Conservation (phyloP, 2,329 filamentous ascomycete species). For the Aureobasidium pullulans region DNA sequence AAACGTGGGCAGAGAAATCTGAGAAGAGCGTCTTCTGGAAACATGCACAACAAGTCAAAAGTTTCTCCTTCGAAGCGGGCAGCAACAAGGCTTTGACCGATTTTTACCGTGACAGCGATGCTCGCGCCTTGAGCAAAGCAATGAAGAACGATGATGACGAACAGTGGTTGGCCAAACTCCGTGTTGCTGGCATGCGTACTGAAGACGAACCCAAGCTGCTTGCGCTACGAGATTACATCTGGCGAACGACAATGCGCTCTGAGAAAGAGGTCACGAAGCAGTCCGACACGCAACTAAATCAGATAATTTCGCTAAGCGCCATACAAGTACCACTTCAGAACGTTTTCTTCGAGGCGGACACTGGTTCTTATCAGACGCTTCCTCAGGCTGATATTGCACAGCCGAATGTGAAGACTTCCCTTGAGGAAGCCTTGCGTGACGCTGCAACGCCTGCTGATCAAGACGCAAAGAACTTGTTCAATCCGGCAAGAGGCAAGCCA, state of each 20-base stretch:
- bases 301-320: slow-evolving; percentile 66
- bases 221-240: slow-evolving; percentile 82
- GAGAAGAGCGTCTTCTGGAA: slow-evolving; percentile 87
- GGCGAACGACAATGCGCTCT: slow-evolving; percentile 70
- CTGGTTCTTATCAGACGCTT: slow-evolving; percentile 40
- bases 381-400: not conserved
- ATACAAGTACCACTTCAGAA: slow-evolving; percentile 77
- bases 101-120: slow-evolving; percentile 32
- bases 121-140: slow-evolving; percentile 50
- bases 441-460: slow-evolving; percentile 60
- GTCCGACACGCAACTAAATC: slow-evolving; percentile 48
- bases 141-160: slow-evolving; percentile 90
- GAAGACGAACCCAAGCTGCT: slow-evolving; percentile 90
- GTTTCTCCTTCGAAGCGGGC: slow-evolving; percentile 50
- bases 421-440: slow-evolving; percentile 83
- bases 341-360: slow-evolving; percentile 80
- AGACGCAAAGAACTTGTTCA: not conserved
- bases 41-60: slow-evolving; percentile 59
- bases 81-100: slow-evolving; percentile 15
- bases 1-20: slow-evolving; percentile 75
- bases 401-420: slow-evolving; percentile 45
- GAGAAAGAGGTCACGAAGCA: slow-evolving; percentile 43
- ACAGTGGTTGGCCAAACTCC: slow-evolving; percentile 77
- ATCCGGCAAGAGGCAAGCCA: slow-evolving; percentile 1
- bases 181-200: slow-evolving; percentile 69